Evolutionary conservation across 2,329 filamentous ascomycete genomes (phyloP), one percentile per base, ranked within the genome.

Genomic region (Sporothrix globosa): DNA sequence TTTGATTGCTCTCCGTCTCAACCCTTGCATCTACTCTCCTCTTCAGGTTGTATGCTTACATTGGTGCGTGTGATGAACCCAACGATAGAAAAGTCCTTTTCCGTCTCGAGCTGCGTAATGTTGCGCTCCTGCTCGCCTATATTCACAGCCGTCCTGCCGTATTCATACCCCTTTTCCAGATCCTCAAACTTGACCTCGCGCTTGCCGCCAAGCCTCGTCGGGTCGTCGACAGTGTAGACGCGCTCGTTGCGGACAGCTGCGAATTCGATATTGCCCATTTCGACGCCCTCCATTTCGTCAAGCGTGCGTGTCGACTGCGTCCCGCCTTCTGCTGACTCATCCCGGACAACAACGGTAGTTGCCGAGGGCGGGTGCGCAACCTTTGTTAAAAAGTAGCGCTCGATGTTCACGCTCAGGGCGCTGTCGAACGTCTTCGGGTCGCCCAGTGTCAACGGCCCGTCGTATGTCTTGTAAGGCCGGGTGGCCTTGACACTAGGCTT

Each of bases 101-200:
- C 80, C 0, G 93, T 96, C 76, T 96, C 90, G 46, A 97, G 85
- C 74, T 91, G 93, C n/a, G 93, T 97, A 70, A 97, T 89, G 74
- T 94, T 93, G 78, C 91, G 87, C 76, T 99, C 95, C 0, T 91
- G 91, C 75, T 94, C 90, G 74, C 88, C 92, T 74, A 99, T 97
- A 74, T 91, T 90, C 1, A 99, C 95, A 2, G 92, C 93, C 0
- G 95, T 97, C 70, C 93, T 87, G 60, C 96, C 96, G 78, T 99
- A 99, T 76, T 93, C 90, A 76, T 95, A 99, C 0, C 96, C 96
- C 78, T 93, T 97, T n/a, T 92, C 92, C 50, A 99, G 84, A 19
- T 92, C 88, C 17, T 97, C 93, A 71, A 89, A 88, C 39, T 91
- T 88, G 34, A 99, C 89, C 68, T 97, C 92, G 69, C 85, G 86